Evolutionary conservation across 495 filamentous ascomycete species (phyloP), one percentile per base, ranked within the genome.

Genomic region (Neurospora sp.): DNA sequence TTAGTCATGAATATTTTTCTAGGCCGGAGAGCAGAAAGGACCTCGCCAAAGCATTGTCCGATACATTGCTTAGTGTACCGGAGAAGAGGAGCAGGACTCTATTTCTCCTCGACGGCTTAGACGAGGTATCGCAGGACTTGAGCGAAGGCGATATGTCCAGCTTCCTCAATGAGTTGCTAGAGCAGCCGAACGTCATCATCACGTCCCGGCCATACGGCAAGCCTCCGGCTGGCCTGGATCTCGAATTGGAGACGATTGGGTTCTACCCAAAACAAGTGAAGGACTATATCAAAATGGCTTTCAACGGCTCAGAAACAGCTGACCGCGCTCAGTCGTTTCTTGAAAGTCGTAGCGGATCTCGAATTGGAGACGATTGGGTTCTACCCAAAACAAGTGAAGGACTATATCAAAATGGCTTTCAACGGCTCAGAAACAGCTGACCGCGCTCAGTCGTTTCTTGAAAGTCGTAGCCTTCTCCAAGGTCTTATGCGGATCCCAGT

Each of bases 401-500:
- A 16, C 1, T 82, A 83, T 74, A 20, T 82, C 38, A 18, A 79
- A 59, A 74, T 20, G 2, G 59, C 71, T 18, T 72, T 79, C 42
- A 61, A 5, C 37, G 73, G 79, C 72, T 40, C 71, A 44, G 40
- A 76, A 48, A 78, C 72, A 31, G 59, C 72, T 35, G 38, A 72
- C 9, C 69, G 81, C 35, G 76, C 85, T 65, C 72, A 78, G 42
- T 76, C 71, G 5, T 87, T 87, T 68, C 76, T 85, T 41, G 37
- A 78, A 70, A 48, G 61, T 5, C 78, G 82, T 72, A 70, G 59
- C 74, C 74, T 84, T 1, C 73, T 87, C 53, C 70, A 80, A 70
- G 78, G 75, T 39, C 81, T 85, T 72, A 74, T 84, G 38, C 83
- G 78, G 69, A 85, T 87, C 53, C 85, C 83, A 2, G 82, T 86